These are phyloP conservation scores for Neckera pumila DNA, from an alignment of 225 moss, liverwort and hornwort genomes.

Conservation along the genomic window DNA sequence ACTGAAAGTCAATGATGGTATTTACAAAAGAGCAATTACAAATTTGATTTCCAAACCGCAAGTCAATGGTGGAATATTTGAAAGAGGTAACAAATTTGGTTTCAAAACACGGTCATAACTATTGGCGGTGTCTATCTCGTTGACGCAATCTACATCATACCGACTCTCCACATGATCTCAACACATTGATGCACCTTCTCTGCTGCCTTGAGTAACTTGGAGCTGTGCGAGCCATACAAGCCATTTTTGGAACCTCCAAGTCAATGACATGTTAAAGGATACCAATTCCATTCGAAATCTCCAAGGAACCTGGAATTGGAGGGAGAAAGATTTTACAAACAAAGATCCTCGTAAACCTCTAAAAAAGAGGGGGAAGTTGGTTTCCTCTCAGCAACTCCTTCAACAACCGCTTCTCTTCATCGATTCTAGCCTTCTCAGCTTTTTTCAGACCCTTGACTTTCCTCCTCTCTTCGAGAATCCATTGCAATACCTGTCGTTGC, in stretches of 20 bases:
- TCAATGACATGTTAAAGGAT: neutral
- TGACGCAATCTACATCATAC: neutral
- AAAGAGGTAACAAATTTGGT: neutral
- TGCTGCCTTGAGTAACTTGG: neutral
- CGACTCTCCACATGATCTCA: neutral
- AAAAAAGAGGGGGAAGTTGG: slow-evolving; percentile 9
- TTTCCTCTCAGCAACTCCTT: slow-evolving; percentile 26
- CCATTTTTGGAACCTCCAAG: neutral
- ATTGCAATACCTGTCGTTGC: slow-evolving; percentile 41
- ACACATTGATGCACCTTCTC: neutral
- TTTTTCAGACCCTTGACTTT: slow-evolving; percentile 25
- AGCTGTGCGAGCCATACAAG: neutral
- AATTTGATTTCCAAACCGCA: neutral
- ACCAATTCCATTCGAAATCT: neutral
- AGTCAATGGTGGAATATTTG: neutral
- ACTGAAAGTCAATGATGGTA: neutral
- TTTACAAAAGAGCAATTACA: neutral
- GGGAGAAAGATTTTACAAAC: neutral
- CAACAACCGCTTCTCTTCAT: slow-evolving; percentile 31
- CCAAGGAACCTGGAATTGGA: neutral
- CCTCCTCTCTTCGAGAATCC: slow-evolving; percentile 42
- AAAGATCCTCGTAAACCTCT: neutral
- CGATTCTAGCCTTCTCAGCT: slow-evolving; percentile 24
- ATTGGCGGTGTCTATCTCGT: neutral
- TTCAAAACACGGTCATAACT: neutral